These are phyloP conservation scores for Hortiboletus campestris DNA, from an alignment of 768 basidiomycete genomes.

Conservation along the genomic window DNA sequence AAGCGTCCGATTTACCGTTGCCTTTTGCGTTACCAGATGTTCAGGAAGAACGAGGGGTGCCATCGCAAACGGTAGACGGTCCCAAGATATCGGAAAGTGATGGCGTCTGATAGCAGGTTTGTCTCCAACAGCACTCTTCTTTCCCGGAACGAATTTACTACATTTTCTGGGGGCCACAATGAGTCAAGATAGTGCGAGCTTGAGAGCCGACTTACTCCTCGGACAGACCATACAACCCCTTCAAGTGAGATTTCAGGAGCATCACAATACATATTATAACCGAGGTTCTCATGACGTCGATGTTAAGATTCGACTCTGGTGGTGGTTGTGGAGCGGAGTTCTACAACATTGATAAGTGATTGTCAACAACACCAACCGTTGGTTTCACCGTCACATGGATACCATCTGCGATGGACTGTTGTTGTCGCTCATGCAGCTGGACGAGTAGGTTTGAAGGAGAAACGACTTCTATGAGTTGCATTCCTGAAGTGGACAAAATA, in stretches of 20 bases:
- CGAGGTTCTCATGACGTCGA: constrained; percentile 57
- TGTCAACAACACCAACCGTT: background rate
- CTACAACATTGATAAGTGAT: background rate
- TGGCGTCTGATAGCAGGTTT: constrained; percentile 66
- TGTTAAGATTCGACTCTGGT: constrained; percentile 8
- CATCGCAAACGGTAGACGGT: constrained; percentile 66
- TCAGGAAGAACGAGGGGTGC: constrained; percentile 56
- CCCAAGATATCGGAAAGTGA: constrained; percentile 66
- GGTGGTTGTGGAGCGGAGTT: background rate
- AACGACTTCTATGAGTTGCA: constrained; percentile 73
- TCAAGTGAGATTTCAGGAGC: constrained; percentile 84
- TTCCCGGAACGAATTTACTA: constrained; percentile 78
- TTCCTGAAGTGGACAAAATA: constrained; percentile 74
- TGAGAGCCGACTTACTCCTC: constrained; percentile 70
- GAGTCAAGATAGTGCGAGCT: background rate
- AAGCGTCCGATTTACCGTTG: constrained; percentile 48
- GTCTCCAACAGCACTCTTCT: constrained; percentile 90
- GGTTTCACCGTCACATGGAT: constrained; percentile 4
- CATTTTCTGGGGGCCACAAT: constrained; percentile 66
- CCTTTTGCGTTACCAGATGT: constrained; percentile 62
- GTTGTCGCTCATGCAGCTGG: constrained; percentile 46
- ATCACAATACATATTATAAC: constrained; percentile 82
- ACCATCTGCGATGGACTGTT: background rate
- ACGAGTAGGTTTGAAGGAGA: constrained; percentile 70
- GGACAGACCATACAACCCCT: constrained; percentile 76